Conservation (phyloP, 2,329 filamentous ascomycete genomes). For the Colletotrichum camelliae region DNA sequence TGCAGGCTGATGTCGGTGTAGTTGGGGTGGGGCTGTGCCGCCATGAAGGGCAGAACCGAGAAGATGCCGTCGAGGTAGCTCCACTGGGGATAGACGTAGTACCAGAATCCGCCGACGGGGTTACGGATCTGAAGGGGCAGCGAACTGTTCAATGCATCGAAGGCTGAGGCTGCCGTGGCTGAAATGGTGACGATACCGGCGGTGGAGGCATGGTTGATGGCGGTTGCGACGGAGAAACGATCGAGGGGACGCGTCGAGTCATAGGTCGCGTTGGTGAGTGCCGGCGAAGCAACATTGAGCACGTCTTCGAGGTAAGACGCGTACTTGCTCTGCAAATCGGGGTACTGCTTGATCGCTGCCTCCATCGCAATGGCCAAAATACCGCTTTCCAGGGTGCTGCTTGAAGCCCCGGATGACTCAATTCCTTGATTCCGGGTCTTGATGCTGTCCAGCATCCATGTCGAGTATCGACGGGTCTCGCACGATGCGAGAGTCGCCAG, state of each 20-base stretch:
- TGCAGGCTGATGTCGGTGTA: slow-evolving; percentile 27
- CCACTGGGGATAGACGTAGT: slow-evolving; percentile 52
- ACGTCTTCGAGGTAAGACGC: slow-evolving; percentile 18
- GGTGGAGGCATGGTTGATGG: slow-evolving; percentile 14
- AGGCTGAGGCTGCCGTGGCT: not conserved
- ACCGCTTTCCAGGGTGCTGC: slow-evolving; percentile 28
- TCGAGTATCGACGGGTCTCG: slow-evolving; percentile 20
- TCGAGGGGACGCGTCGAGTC: slow-evolving; percentile 24
- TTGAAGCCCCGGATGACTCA: slow-evolving; percentile 23
- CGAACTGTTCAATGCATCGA: slow-evolving; percentile 24
- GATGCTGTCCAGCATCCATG: slow-evolving; percentile 29
- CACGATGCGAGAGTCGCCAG: not conserved
- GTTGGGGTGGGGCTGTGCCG: slow-evolving; percentile 13
- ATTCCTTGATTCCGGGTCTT: slow-evolving; percentile 27
- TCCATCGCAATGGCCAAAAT: slow-evolving; percentile 26
- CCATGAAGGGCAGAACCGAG: slow-evolving; percentile 48
- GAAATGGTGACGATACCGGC: slow-evolving; percentile 5
- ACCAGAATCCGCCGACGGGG: slow-evolving; percentile 39
- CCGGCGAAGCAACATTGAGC: slow-evolving; percentile 17
- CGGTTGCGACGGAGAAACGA: slow-evolving; percentile 26
- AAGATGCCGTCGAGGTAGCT: slow-evolving; percentile 61
- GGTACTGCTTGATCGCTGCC: slow-evolving; percentile 20
- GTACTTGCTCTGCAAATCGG: slow-evolving; percentile 3
- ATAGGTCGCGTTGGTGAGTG: slow-evolving; percentile 15
- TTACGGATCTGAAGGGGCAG: slow-evolving; percentile 31